Conservation (phyloP, 495 filamentous ascomycete species). For the Neurospora hispaniola region DNA sequence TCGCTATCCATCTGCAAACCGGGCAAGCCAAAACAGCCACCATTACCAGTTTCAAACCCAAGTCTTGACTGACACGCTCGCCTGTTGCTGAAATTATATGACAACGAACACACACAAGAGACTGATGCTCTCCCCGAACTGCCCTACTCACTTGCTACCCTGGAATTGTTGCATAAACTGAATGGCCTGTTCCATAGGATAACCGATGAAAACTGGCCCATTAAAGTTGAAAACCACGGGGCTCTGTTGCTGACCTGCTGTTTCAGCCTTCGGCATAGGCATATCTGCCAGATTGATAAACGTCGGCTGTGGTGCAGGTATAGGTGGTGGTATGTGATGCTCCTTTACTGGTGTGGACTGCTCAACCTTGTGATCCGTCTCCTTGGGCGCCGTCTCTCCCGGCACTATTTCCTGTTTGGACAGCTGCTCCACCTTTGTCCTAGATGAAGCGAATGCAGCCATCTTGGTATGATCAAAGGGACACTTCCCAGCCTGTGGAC, state of each 20-base stretch:
- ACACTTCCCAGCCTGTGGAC: slow-evolving; percentile 23
- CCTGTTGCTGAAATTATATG: background rate
- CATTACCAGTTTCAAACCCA: background rate
- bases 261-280: slow-evolving; percentile 12
- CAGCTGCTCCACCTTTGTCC: slow-evolving; percentile 16
- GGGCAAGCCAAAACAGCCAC: background rate
- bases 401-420: slow-evolving; percentile 3
- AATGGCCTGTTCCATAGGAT: slow-evolving; percentile 68
- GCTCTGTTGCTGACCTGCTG: slow-evolving; percentile 20
- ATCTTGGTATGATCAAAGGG: slow-evolving; percentile 39
- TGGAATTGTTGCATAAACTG: slow-evolving; percentile 52
- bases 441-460: slow-evolving; percentile 6
- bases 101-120: background rate
- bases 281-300: slow-evolving; percentile 29
- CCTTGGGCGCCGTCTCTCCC: slow-evolving; percentile 1
- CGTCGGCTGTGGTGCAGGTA: slow-evolving; percentile 21
- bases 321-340: background rate
- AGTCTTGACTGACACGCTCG: background rate
- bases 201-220: slow-evolving; percentile 83
- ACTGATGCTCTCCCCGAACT: background rate
- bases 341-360: slow-evolving; percentile 12
- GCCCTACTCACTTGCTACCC: background rate
- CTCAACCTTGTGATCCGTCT: slow-evolving; percentile 9
- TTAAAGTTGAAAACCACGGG: slow-evolving; percentile 62
- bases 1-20: slow-evolving; percentile 3